Base-by-base conservation (phyloP, 2,329 filamentous ascomycete species). In the Periconia digitata region DNA sequence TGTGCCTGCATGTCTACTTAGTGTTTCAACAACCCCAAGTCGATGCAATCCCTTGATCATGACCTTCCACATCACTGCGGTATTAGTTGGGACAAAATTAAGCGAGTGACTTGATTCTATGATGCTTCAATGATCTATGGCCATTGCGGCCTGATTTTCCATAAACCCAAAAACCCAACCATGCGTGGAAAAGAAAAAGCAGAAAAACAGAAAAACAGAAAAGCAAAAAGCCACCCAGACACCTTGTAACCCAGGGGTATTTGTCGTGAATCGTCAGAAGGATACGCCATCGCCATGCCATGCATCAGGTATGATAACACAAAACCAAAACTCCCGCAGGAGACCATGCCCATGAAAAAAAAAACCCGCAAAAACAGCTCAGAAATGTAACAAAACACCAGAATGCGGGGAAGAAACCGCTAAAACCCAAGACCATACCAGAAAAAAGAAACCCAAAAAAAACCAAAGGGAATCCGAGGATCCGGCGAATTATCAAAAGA, bases 201-300 rank as follows among this genome's bases (percentile, higher is more conserved):
- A 16, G 16, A 13, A 17, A n/a, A n/a, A 40, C 37, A 36, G 18
- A 17, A n/a, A 7, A n/a, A n/a, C n/a, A n/a, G 18, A 15, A 36
- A 36, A 36, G 18, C 35, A 6, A 17, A 20, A 37, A 7, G n/a
- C 37, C 37, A 15, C 18, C 18, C 37, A 38, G 16, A 27, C 34
- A 37, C n/a, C n/a, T 3, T 13, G 18, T 16, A 13, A 12, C 35
- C 35, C 35, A 17, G 20, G 38, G 38, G 38, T 40, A 40, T 40
- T n/a, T 8, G 22, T n/a, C 18, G 8, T n/a, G 16, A 40, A 24
- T 40, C 38, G 38, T 40, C 7, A 27, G n/a, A 6, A n/a, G 8
- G 12, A n/a, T 20, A 40, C 38, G 38, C 38, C 38, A 24, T 40
- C 20, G 38, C 38, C 24, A 27, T 40, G 38, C 38, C 24, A 27